Evolutionary conservation across 2,329 filamentous ascomycete genomes (phyloP), one percentile per base, ranked within the genome.

Genomic region (Diaporthe helianthi): DNA sequence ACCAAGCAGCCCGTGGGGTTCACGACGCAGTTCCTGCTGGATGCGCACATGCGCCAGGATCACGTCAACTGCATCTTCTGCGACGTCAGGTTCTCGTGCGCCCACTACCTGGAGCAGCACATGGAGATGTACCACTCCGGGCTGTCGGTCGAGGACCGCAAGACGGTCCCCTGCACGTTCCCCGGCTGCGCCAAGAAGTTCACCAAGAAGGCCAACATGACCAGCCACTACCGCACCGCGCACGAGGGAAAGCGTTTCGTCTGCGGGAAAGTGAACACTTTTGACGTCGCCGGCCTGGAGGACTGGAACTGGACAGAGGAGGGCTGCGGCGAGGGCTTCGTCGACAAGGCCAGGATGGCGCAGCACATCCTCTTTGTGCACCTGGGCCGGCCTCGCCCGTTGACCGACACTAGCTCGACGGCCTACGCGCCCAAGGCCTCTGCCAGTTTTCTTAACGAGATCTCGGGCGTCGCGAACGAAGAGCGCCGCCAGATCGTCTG

Each of bases 331-430:
- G 87, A 89, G 71, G 86, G 86, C 44, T 96, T 97, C 76, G 87
- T 88, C 69, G 92, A 91, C 71, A 97, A 97, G 78, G 86, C 88
- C 22, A 89, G 89, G 36, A 85, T 98, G 0, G 92, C 95, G 78
- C 92, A 96, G 73, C 95, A 98, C 77, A 86, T 98, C 53, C 90
- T 93, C 24, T 93, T 91, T 58, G 87, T 93, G 26, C 95, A 98
- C 78, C 83, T 97, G 31, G 89, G 90, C n/a, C 76, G 80, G 19
- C 80, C 83, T 67, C 83, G 86, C 15, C 84, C 84, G 10, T 69
- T 71, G 4, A 75, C 64, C 53, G 71, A 31, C 31, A 24, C 24
- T 24, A 52, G 61, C 41, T 54, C 63, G 15, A 68, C 65, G 15
- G 67, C 68, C 6, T 15, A 44, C 17, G 24, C 47, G 33, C 52